Evolutionary conservation across 164 flowering plant genomes (phyloP).

Genomic region (Hamamelis virginiana): DNA sequence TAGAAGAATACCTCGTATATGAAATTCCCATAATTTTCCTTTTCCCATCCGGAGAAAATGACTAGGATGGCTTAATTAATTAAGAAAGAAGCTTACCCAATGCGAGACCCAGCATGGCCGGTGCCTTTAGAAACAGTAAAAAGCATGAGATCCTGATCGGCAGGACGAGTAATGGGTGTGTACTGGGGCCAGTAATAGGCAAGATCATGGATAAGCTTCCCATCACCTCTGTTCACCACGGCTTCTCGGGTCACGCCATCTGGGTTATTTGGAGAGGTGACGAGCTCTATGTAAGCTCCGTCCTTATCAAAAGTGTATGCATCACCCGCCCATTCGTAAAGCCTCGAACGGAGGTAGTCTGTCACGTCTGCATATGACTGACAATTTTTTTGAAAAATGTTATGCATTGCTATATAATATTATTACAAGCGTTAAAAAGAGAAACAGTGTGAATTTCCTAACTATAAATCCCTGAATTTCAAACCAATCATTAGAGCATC

Average conservation of each 20-base stretch:
- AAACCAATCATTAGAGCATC: no score
- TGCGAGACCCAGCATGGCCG: slow-evolving; percentile 65
- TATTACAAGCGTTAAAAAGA: no score
- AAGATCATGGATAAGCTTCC: slow-evolving; percentile 44
- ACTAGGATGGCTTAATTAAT: no score
- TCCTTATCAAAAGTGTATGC: slow-evolving; percentile 37
- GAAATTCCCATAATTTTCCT: no score
- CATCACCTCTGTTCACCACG: slow-evolving; percentile 36
- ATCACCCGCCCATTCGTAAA: slow-evolving; percentile 64
- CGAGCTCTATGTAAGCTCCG: slow-evolving; percentile 46
- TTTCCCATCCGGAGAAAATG: no score
- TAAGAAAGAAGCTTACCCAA: slow-evolving; percentile 38
- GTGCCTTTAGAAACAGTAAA: slow-evolving; percentile 49
- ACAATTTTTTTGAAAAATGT: background rate
- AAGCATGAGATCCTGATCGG: slow-evolving; percentile 45
- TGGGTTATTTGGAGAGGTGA: slow-evolving; percentile 48
- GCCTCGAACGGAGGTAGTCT: slow-evolving; percentile 36
- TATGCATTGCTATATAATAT: no score
- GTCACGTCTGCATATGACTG: slow-evolving; percentile 43
- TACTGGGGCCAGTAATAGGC: slow-evolving; percentile 57
- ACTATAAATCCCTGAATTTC: no score
- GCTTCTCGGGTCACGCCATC: slow-evolving; percentile 37
- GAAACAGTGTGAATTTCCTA: no score
- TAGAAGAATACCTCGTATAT: no score
- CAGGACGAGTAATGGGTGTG: slow-evolving; percentile 42